phyloP scores from a whole-genome alignment of 805 yeast species.

The Candida corydali region DNA sequence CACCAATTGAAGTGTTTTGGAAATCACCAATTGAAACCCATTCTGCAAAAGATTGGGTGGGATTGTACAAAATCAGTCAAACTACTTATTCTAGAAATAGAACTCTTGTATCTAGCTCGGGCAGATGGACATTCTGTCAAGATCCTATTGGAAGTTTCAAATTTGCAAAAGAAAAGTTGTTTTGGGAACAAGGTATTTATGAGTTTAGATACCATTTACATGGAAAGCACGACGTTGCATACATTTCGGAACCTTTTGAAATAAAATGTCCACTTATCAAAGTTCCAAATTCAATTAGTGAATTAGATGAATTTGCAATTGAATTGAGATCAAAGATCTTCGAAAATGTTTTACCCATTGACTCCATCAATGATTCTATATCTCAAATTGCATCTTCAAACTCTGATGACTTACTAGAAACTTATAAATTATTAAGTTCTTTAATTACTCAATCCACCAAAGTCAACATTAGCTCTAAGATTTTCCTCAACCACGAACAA shows the following conservation, averaged over 20 bases:
- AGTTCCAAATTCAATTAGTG: conserved; percentile 19
- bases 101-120: conserved; percentile 59
- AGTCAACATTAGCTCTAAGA: conserved; percentile 32
- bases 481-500: conserved; percentile 25
- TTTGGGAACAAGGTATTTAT: conserved; percentile 67
- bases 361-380: conserved; percentile 24
- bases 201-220: conserved; percentile 70
- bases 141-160: conserved; percentile 40
- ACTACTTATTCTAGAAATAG: conserved; percentile 52
- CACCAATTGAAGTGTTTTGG: conserved; percentile 54
- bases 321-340: conserved; percentile 29
- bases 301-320: conserved; percentile 26
- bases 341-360: conserved; percentile 24
- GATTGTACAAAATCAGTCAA: conserved; percentile 61
- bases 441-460: conserved; percentile 32
- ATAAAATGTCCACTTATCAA: conserved; percentile 40
- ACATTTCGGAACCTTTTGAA: conserved; percentile 64
- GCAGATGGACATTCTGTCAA: conserved; percentile 53
- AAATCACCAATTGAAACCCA: conserved; percentile 43
- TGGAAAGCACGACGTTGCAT: conserved; percentile 66
- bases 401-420: conserved; percentile 24
- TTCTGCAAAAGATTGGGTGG: conserved; percentile 66
- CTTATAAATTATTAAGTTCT: conserved; percentile 22
- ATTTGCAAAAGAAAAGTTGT: conserved; percentile 47
- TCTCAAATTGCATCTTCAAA: conserved; percentile 18